Evolutionary conservation across 2,329 filamentous ascomycete genomes (phyloP), one percentile per base, ranked within the genome.

Genomic region (Colletotrichum kahawae): DNA sequence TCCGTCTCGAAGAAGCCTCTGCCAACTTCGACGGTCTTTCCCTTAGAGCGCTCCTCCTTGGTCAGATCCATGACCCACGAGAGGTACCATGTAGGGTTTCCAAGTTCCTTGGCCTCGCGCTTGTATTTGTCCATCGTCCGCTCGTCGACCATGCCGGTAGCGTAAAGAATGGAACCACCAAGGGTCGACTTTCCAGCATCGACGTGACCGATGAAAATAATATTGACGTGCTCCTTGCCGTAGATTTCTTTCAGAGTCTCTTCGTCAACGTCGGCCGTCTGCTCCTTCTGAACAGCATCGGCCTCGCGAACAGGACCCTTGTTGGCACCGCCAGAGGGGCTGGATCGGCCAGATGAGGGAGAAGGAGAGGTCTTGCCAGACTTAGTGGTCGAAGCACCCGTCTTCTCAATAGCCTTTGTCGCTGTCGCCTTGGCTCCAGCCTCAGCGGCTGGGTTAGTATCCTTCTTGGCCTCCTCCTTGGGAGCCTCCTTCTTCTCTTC

Each of bases 111-210:
- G 66, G 97, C 96, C 81, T 99, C 97, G 80, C 92, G 92, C 91
- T 96, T 98, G 89, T 98, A 98, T 87, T 99, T 99, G 69, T 99
- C 97, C 90, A 99, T 92, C 43, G 97, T 99, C 83, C 97, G 92
- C 86, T 99, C 95, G 82, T 99, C 97, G n/a, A 99, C 97, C 97
- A 98, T 99, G 76, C 97, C 97, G 7, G 96, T 98, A 67, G 92
- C 92, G 84, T 97, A 98, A 16, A 99, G 89, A 77, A 99, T 98
- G 67, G 95, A 95, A 66, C 97, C 97, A 82, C 97, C 97, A 7
- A 99, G 90, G 4, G 97, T 99, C 51, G 95, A 98, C 88, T 99
- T 99, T 80, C 97, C 97, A 67, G 97, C 97, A 88, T 99, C 97
- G 80, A 99, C 97, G 89, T 99, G 97, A 67, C 97, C 96, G 82